Percentiles rank a stretch among this genome's conserved stretches.
These are phyloP conservation scores for Verticillium dahliae DNA, from an alignment of 2,329 filamentous ascomycete species.

Conservation along the genomic window DNA sequence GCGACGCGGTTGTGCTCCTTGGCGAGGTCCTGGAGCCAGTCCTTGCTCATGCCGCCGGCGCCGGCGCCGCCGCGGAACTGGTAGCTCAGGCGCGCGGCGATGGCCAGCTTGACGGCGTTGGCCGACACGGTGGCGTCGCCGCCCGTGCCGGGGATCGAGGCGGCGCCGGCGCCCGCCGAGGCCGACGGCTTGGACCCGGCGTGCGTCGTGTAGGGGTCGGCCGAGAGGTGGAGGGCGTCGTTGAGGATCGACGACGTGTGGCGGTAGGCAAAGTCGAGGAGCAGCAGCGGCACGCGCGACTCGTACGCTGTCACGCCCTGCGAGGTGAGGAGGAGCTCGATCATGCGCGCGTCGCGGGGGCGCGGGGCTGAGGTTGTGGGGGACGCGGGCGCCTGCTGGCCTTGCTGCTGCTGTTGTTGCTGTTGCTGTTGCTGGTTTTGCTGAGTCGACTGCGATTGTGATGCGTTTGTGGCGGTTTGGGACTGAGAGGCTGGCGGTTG, in stretches of 20 bases:
- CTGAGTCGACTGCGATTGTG: slow-evolving; percentile 13
- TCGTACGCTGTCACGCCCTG: slow-evolving; percentile 77
- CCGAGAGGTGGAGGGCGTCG: slow-evolving; percentile 62
- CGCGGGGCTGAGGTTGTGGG: slow-evolving; percentile 40
- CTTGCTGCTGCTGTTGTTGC: slow-evolving; percentile 3
- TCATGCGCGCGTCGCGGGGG: slow-evolving; percentile 71
- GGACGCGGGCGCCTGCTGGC: slow-evolving; percentile 16
- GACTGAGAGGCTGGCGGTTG: slow-evolving; percentile 1
- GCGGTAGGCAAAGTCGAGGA: slow-evolving; percentile 82
- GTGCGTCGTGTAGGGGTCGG: slow-evolving; percentile 60
- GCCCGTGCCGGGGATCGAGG: slow-evolving; percentile 31
- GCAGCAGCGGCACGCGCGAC: slow-evolving; percentile 72
- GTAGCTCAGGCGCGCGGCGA: slow-evolving; percentile 60
- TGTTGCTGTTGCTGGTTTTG: slow-evolving; percentile 5
- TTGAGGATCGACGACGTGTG: slow-evolving; percentile 67
- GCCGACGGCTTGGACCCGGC: slow-evolving; percentile 46
- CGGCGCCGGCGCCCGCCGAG: slow-evolving; percentile 40
- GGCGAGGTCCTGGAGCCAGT: slow-evolving; percentile 72
- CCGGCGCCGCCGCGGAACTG: slow-evolving; percentile 56
- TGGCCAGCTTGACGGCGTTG: slow-evolving; percentile 66
- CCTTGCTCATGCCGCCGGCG: slow-evolving; percentile 56
- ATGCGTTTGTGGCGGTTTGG: slow-evolving; percentile 10
- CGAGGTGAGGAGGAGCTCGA: slow-evolving; percentile 73
- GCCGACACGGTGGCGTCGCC: slow-evolving; percentile 53
- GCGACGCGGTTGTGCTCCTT: slow-evolving; percentile 61